Conservation (phyloP, 1,139 yeast genomes). For the Debaryomycetaceae sp. region DNA sequence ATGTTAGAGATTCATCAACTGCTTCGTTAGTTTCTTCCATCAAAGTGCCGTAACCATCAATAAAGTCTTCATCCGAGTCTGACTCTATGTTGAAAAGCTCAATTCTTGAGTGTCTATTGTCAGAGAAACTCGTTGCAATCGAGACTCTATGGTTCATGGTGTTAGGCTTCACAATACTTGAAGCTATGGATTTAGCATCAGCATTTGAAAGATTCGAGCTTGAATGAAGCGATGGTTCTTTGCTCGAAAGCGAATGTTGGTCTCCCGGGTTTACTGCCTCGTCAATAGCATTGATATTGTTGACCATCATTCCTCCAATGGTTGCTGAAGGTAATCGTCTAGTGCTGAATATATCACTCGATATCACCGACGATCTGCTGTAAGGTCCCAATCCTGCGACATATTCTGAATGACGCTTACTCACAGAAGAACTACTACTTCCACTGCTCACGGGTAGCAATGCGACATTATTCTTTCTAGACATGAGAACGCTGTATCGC, state of each 20-base stretch:
- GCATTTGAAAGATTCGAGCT: conserved; percentile 9
- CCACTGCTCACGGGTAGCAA: conserved; percentile 20
- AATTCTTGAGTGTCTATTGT: conserved; percentile 46
- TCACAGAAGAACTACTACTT: conserved; percentile 19
- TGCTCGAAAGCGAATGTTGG: conserved; percentile 19
- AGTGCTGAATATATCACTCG: conserved; percentile 20
- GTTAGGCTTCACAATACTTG: conserved; percentile 9
- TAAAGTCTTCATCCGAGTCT: conserved; percentile 27
- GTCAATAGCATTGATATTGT: conserved; percentile 57
- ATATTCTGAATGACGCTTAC: conserved; percentile 15
- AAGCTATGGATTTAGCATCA: conserved; percentile 14
- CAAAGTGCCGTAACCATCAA: conserved; percentile 14
- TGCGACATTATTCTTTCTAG: conserved; percentile 35
- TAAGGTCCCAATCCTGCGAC: conserved; percentile 6
- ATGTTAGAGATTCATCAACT: conserved; percentile 9
- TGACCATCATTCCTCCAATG: conserved; percentile 66
- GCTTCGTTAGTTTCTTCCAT: conserved; percentile 11
- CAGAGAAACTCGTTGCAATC: conserved; percentile 19
- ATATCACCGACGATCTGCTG: conserved; percentile 19
- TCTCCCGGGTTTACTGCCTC: conserved; percentile 42
- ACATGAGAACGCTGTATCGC: conserved; percentile 64
- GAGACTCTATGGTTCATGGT: conserved; percentile 2
- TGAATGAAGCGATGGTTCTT: conserved; percentile 19
- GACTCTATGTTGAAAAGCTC: conserved; percentile 46
- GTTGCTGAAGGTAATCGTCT: conserved; percentile 35